phyloP scores from a whole-genome alignment of 2,329 filamentous ascomycete genomes.

The Xylaria sp. region DNA sequence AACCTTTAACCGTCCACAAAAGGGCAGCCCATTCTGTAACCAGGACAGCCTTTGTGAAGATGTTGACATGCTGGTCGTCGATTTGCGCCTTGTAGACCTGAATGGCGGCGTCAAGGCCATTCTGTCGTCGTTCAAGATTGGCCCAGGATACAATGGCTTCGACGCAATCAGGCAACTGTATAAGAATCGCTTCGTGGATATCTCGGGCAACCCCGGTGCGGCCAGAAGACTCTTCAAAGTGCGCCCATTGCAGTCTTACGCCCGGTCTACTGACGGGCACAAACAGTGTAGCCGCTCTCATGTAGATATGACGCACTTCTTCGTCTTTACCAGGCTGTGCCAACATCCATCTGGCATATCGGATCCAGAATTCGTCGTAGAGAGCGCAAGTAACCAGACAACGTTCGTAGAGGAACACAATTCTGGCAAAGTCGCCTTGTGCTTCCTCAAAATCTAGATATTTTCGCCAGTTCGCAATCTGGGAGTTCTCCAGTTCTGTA shows the following conservation, averaged over 20 bases:
- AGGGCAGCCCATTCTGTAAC: conserved; percentile 89
- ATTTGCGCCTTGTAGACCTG: conserved; percentile 84
- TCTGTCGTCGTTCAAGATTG: conserved; percentile 84
- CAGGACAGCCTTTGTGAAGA: conserved; percentile 85
- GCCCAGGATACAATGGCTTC: conserved; percentile 90
- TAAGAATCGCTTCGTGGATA: conserved; percentile 84
- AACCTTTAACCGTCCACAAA: conserved; percentile 87
- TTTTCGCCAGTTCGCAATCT: conserved; percentile 91
- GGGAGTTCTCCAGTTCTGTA: conserved; percentile 85
- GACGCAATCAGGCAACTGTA: conserved; percentile 80
- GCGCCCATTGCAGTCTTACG: conserved; percentile 89
- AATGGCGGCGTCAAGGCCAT: conserved; percentile 84
- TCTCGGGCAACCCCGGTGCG: conserved; percentile 81
- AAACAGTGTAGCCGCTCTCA: conserved; percentile 84
- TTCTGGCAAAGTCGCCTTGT: conserved; percentile 79
- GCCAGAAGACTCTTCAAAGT: conserved; percentile 89
- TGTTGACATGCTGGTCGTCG: conserved; percentile 74
- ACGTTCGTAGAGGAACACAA: conserved; percentile 88
- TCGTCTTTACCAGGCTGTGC: conserved; percentile 83
- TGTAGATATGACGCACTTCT: conserved; percentile 91
- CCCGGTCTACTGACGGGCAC: conserved; percentile 87
- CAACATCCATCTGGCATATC: conserved; percentile 95
- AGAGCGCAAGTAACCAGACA: conserved; percentile 92
- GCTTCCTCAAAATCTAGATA: conserved; percentile 96
- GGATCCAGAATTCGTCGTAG: conserved; percentile 97